Evolutionary conservation across 2,329 filamentous ascomycete genomes (phyloP).

Genomic region (Trichoderma semiorbis): DNA sequence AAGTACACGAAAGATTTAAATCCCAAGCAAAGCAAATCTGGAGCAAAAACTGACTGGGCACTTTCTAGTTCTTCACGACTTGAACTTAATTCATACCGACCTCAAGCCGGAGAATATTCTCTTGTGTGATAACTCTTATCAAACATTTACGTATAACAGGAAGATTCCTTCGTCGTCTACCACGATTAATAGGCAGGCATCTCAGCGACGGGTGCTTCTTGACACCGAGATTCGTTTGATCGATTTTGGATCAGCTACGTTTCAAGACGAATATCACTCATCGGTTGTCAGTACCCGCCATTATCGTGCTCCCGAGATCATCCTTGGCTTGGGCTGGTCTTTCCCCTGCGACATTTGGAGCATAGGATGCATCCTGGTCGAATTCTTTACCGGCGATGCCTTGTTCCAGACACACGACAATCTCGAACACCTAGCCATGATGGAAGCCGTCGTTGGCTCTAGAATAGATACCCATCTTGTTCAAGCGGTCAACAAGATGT

Average conservation of each 20-base stretch:
- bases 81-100: slow-evolving; percentile 93
- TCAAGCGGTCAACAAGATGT: slow-evolving; percentile 46
- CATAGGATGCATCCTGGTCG: slow-evolving; percentile 68
- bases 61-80: slow-evolving; percentile 77
- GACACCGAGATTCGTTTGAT: slow-evolving; percentile 69
- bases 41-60: neutral
- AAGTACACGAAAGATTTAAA: slow-evolving; percentile 39
- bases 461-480: slow-evolving; percentile 59
- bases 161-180: slow-evolving; percentile 65
- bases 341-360: slow-evolving; percentile 73
- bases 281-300: slow-evolving; percentile 68
- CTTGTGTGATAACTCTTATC: slow-evolving; percentile 61
- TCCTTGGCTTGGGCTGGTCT: slow-evolving; percentile 67
- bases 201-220: slow-evolving; percentile 60
- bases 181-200: slow-evolving; percentile 57
- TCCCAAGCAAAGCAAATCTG: neutral
- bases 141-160: slow-evolving; percentile 68
- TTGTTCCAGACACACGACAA: slow-evolving; percentile 72
- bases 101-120: slow-evolving; percentile 70
- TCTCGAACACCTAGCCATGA: slow-evolving; percentile 71
- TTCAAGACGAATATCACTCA: slow-evolving; percentile 70
- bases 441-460: slow-evolving; percentile 63
- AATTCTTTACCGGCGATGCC: slow-evolving; percentile 69
- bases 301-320: slow-evolving; percentile 68
- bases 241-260: slow-evolving; percentile 69